A percentile compares a stretch with the other conserved stretches of the same genome.
Conservation (phyloP, 768 basidiomycete species). For the Gloeostereum incarnatum region DNA sequence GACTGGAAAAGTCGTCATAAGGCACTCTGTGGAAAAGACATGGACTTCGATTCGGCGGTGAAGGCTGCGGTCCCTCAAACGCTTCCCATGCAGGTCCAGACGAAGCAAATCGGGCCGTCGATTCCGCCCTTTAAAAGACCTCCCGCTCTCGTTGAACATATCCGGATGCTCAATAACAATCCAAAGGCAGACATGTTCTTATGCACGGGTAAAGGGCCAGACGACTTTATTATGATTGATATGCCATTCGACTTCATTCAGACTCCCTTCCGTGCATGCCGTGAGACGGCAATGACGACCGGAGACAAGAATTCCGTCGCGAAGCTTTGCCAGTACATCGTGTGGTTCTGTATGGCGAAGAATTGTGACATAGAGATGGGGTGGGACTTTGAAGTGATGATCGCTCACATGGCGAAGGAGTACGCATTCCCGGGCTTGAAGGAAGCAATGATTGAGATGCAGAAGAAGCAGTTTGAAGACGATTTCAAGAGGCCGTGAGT, state of each 20-base stretch:
- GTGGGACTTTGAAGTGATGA: not conserved
- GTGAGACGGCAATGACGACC: slow-evolving; percentile 10
- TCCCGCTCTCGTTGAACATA: slow-evolving; percentile 1
- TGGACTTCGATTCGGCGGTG: slow-evolving; percentile 8
- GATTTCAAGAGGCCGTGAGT: slow-evolving; percentile 5
- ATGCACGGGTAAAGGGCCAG: not conserved
- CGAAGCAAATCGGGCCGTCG: not conserved
- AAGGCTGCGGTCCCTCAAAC: not conserved
- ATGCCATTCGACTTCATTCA: not conserved
- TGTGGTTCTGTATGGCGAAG: slow-evolving; percentile 3
- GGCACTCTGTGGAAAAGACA: slow-evolving; percentile 10
- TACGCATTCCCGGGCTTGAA: slow-evolving; percentile 5
- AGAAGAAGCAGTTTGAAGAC: slow-evolving; percentile 6
- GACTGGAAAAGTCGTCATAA: slow-evolving; percentile 12
- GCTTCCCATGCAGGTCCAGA: not conserved
- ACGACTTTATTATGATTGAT: not conserved
- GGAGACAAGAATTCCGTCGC: slow-evolving; percentile 7
- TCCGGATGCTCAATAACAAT: not conserved
- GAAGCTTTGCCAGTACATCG: slow-evolving; percentile 7
- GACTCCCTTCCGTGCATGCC: slow-evolving; percentile 4
- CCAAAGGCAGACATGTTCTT: not conserved
- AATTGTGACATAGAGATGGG: not conserved
- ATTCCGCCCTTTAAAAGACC: not conserved
- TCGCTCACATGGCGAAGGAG: slow-evolving; percentile 7
- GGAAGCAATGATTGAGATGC: slow-evolving; percentile 6